Conservation (phyloP, 768 basidiomycete species). For the Boletus fagicola region DNA sequence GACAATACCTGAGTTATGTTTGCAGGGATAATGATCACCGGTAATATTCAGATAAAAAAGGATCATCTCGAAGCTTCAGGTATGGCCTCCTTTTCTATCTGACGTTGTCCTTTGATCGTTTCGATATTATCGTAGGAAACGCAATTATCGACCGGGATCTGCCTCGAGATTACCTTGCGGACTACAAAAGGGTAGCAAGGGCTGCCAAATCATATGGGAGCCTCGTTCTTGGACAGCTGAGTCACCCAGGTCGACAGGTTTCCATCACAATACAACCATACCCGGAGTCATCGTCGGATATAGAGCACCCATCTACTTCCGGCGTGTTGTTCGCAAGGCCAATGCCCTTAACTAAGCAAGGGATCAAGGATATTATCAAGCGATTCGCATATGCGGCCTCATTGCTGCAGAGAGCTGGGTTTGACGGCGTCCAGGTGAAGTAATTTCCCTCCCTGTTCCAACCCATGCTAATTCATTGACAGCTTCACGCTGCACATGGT, state of each 20-base stretch:
- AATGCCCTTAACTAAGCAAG: conserved; percentile 41
- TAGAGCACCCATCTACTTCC: conserved; percentile 34
- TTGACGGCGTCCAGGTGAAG: conserved; percentile 60
- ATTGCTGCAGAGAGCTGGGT: conserved; percentile 56
- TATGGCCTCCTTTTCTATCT: conserved; percentile 1
- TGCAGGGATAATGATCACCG: conserved; percentile 33
- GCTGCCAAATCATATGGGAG: conserved; percentile 33
- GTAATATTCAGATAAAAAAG: conserved; percentile 36
- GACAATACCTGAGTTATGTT: conserved; percentile 3
- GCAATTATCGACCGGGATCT: conserved; percentile 33
- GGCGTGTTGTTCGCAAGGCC: conserved; percentile 34
- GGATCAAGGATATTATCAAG: conserved; percentile 50
- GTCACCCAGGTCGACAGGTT: conserved; percentile 35
- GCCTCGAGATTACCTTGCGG: conserved; percentile 22
- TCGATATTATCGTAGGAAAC: conserved; percentile 23
- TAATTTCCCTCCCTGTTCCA: not conserved
- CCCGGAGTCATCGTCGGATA: conserved; percentile 34
- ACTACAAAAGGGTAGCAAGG: conserved; percentile 24
- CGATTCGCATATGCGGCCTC: conserved; percentile 54
- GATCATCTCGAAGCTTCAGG: conserved; percentile 36
- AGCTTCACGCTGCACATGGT: conserved; percentile 47
- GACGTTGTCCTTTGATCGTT: not conserved
- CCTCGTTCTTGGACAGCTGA: conserved; percentile 33
- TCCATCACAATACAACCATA: conserved; percentile 36
- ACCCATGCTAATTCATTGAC: not conserved